Base-by-base conservation (phyloP, 208 protist species). In the Leishmania major region DNA sequence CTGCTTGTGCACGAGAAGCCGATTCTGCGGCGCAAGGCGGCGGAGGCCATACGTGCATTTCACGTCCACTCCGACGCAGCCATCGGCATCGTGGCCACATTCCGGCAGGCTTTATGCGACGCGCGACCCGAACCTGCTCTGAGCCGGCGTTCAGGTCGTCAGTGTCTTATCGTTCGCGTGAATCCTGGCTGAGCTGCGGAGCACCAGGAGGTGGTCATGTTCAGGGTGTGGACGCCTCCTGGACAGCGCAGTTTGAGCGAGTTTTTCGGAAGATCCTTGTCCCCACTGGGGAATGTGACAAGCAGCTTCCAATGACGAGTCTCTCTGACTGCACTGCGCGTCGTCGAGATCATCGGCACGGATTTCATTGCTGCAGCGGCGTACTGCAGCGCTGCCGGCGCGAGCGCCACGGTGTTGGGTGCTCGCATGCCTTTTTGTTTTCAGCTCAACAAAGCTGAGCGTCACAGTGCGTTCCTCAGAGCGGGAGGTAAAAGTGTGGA, bases 201-300 rank as follows among this genome's bases (percentile, higher is more conserved):
- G 45, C 97, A 99, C 88, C 98, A 99, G 86, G 77, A 96, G 35
- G 86, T 95, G 11, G 96, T 99, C 5, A 97, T 99, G 82, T 91
- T 35, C 89, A 85, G 25, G 82, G 84, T 60, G 70, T 47, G 0
- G 55, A 71, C 11, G n/a, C 70, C 43, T 89, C 92, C 77, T 81
- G 73, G 6, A 89, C 91, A n/a, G 72, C 76, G 62, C 70, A 81
- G 70, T 94, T 92, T 19, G 75, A 62, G 49, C 75, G 47, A 40
- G 19, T 53, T 49, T 84, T 53, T 11, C 1, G 81, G 81, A 77
- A 75, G 28, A 47, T 19, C 5, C 28, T 77, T 28, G 75, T 67
- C 6, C 43, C 51, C 3, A n/a, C 71, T 1, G 51, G 49, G 8
- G 77, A 78, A 62, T 7, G 55, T n/a, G 71, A 40, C 40, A 19